Evolutionary conservation across 1,284 basidiomycete species (phyloP), one percentile per base, ranked within the genome.

Genomic region (Leucoagaricus sp.): DNA sequence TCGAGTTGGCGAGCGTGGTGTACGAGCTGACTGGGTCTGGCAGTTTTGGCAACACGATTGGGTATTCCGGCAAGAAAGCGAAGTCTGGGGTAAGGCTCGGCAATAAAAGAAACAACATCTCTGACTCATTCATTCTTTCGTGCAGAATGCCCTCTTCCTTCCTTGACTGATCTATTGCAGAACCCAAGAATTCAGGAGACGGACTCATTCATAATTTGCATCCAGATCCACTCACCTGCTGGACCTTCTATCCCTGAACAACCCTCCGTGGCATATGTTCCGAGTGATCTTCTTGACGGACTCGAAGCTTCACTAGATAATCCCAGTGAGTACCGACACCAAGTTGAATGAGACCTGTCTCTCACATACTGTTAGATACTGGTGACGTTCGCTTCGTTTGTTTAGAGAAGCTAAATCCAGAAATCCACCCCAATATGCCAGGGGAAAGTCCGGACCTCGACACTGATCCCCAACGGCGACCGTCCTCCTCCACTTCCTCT

Each of bases 21-120:
- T 85, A 1, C 83, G 86, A 34, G 76, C 85, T n/a, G 79, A 85
- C 34, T 91, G 87, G 85, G 73, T 85, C 26, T 91, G 88, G 88
- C 84, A 87, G 58, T 75, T 73, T 59, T 85, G 84, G 82, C 79
- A 86, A 59, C 79, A 76, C 58, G 83, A 85, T 57, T 86, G 83
- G 81, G 75, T 81, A 1, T 87, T 91, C 70, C 73, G 84, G 53
- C 78, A 80, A 58, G 83, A 85, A 60, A 81, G 80, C 55, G 88
- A 91, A 73, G 87, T 89, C 41, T 89, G 85, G 83, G 83, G 86
- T 87, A 63, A 60, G 66, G 53, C 9, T 41, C 26, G 49, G 13
- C 38, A 40, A 19, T 4, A 31, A 47, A 33, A 8, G 31, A 21
- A 47, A 13, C 23, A 45, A 34, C 28, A 36, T 12, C 13, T 44